phyloP scores from a whole-genome alignment of 2,329 filamentous ascomycete genomes.

The Aspergillus vadensis region DNA sequence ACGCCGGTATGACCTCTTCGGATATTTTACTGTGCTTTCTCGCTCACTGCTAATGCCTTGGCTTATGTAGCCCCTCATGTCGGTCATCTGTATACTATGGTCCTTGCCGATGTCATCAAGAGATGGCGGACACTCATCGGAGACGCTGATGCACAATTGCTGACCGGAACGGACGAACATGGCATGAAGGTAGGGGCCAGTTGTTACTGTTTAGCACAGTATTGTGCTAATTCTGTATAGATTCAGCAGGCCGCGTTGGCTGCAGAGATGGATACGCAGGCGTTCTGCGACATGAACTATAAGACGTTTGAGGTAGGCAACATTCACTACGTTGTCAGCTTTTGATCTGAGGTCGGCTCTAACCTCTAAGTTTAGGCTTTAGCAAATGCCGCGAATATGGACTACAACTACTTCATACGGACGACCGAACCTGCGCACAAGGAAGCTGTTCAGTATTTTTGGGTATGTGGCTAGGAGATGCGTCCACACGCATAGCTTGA shows the following conservation, averaged over 20 bases:
- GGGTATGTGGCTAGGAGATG: constrained; percentile 53
- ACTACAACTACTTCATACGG: constrained; percentile 84
- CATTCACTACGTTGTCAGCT: not conserved
- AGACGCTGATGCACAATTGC: constrained; percentile 65
- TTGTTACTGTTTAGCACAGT: not conserved
- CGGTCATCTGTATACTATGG: constrained; percentile 90
- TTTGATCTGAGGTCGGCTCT: not conserved
- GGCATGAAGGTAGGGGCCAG: constrained; percentile 74
- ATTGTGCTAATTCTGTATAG: constrained; percentile 31
- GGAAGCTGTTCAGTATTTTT: constrained; percentile 85
- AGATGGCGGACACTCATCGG: constrained; percentile 83
- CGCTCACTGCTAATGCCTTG: not conserved
- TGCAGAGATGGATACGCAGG: constrained; percentile 70
- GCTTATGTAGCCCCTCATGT: constrained; percentile 74
- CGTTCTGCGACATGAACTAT: constrained; percentile 86
- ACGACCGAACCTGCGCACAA: constrained; percentile 84
- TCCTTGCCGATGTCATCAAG: constrained; percentile 88
- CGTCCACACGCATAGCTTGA: not conserved
- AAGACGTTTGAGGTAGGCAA: constrained; percentile 67
- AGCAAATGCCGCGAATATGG: constrained; percentile 68
- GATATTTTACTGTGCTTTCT: not conserved
- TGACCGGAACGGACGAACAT: constrained; percentile 95
- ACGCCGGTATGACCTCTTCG: constrained; percentile 65
- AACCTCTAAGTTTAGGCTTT: constrained; percentile 53
- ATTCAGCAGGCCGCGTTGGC: constrained; percentile 81